A percentile compares a stretch with the other conserved stretches of the same genome.
phyloP scores from a whole-genome alignment of 2,329 filamentous ascomycete genomes.

The Claviceps quebecensis region DNA sequence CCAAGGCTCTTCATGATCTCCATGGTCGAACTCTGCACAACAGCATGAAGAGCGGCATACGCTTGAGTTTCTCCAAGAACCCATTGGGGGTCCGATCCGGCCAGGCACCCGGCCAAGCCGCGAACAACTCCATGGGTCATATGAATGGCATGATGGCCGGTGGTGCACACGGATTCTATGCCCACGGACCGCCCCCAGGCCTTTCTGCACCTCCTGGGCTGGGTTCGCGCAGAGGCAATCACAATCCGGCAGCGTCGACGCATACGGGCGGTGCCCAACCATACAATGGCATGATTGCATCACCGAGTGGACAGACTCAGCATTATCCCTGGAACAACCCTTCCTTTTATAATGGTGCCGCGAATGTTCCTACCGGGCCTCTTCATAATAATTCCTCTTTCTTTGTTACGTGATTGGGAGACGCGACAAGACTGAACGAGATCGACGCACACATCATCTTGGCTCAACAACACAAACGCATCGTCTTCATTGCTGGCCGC shows the following conservation, averaged over 20 bases:
- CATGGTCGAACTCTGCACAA: slow-evolving; percentile 82
- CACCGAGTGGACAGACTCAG: slow-evolving; percentile 7
- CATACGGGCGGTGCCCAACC: slow-evolving; percentile 9
- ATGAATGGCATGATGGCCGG: slow-evolving; percentile 44
- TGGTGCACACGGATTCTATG: slow-evolving; percentile 43
- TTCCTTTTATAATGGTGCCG: slow-evolving; percentile 11
- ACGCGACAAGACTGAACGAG: slow-evolving; percentile 6
- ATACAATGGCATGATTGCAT: slow-evolving; percentile 7
- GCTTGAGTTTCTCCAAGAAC: slow-evolving; percentile 94
- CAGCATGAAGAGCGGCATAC: slow-evolving; percentile 86
- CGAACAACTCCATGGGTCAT: slow-evolving; percentile 30
- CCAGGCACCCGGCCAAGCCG: slow-evolving; percentile 38
- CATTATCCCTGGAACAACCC: slow-evolving; percentile 13
- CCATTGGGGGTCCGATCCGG: slow-evolving; percentile 80
- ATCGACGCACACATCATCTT: background rate
- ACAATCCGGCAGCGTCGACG: slow-evolving; percentile 11
- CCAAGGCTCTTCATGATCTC: slow-evolving; percentile 76
- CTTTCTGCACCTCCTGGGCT: slow-evolving; percentile 63
- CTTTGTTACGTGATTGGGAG: slow-evolving; percentile 22
- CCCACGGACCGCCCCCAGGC: slow-evolving; percentile 69
- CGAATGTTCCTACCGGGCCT: slow-evolving; percentile 9
- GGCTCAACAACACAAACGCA: background rate
- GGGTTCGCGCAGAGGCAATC: slow-evolving; percentile 17
- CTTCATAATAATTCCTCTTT: slow-evolving; percentile 12
- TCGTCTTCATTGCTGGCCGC: background rate